These are phyloP conservation scores for Claviceps pazoutovae DNA, from an alignment of 2,329 filamentous ascomycete genomes.

Conservation along the genomic window DNA sequence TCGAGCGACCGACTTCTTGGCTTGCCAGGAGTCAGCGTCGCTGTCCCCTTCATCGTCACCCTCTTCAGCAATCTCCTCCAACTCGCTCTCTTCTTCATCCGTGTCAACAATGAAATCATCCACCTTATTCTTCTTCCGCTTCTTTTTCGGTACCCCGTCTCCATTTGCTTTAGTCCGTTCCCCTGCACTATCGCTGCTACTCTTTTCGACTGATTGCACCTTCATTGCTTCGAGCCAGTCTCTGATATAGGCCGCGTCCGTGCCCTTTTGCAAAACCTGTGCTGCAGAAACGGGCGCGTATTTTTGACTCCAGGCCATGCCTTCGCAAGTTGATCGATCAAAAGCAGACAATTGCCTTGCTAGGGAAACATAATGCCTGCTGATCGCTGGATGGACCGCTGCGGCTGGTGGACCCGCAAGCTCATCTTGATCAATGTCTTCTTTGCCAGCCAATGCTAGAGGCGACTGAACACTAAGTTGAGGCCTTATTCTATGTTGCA, in stretches of 20 bases:
- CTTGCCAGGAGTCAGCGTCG: constrained; percentile 21
- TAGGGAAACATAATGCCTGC: constrained; percentile 45
- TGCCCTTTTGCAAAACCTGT: constrained; percentile 63
- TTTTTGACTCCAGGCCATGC: constrained; percentile 63
- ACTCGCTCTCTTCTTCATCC: constrained; percentile 56
- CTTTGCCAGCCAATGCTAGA: constrained; percentile 3
- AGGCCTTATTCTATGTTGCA: constrained; percentile 33
- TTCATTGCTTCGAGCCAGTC: constrained; percentile 71
- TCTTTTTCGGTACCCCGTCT: constrained; percentile 35
- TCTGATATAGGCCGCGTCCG: constrained; percentile 55
- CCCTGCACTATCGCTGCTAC: constrained; percentile 22
- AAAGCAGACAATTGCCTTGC: constrained; percentile 57
- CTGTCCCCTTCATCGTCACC: constrained; percentile 46
- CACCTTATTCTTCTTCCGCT: constrained; percentile 57
- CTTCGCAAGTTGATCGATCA: constrained; percentile 65
- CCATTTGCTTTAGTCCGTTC: constrained; percentile 16
- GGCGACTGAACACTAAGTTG: constrained; percentile 26
- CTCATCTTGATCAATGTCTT: constrained; percentile 23
- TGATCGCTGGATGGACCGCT: constrained; percentile 42
- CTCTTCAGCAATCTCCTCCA: constrained; percentile 53
- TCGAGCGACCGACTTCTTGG: constrained; percentile 41
- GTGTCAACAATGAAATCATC: constrained; percentile 71
- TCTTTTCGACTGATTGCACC: constrained; percentile 62
- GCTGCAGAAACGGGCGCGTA: constrained; percentile 58
- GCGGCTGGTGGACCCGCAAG: constrained; percentile 10